Evolutionary conservation across 306 rosid species (phyloP).

Genomic region (Cyclanthera cordifolia): DNA sequence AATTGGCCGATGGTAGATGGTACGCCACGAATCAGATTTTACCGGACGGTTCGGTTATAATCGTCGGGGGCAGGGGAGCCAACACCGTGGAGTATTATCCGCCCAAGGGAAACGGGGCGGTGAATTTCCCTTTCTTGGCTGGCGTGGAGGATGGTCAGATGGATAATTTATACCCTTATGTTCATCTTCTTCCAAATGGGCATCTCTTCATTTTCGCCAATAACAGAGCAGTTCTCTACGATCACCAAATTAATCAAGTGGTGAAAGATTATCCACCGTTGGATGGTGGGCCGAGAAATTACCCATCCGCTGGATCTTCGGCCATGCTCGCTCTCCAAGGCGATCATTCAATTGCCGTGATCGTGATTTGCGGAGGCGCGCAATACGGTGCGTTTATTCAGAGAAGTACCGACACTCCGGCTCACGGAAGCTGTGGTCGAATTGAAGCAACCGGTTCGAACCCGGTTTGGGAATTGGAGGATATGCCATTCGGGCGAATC

Average conservation of each 20-base stretch:
- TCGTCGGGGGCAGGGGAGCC: constrained; percentile 61
- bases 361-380: constrained; percentile 78
- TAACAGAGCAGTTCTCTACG: constrained; percentile 50
- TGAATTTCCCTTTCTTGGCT: constrained; percentile 42
- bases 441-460: constrained; percentile 33
- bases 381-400: constrained; percentile 54
- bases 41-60: constrained; percentile 57
- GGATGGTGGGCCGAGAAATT: constrained; percentile 77
- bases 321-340: constrained; percentile 50
- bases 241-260: constrained; percentile 19
- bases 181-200: constrained; percentile 76
- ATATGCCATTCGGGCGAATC: constrained; percentile 67
- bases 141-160: constrained; percentile 60
- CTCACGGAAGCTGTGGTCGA: constrained; percentile 69
- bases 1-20: constrained; percentile 51
- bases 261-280: constrained; percentile 40
- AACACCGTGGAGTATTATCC: constrained; percentile 66
- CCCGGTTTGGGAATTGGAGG: constrained; percentile 70
- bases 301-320: constrained; percentile 86
- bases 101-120: constrained; percentile 37
- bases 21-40: constrained; percentile 67
- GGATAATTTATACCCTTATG: constrained; percentile 81
- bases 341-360: constrained; percentile 39
- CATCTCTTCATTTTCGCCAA: constrained; percentile 70
- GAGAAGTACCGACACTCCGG: constrained; percentile 43